Percentiles rank a stretch among this genome's conserved stretches.
Conservation (phyloP, 2,329 filamentous ascomycete genomes). For the Gaeumannomyces sp. region DNA sequence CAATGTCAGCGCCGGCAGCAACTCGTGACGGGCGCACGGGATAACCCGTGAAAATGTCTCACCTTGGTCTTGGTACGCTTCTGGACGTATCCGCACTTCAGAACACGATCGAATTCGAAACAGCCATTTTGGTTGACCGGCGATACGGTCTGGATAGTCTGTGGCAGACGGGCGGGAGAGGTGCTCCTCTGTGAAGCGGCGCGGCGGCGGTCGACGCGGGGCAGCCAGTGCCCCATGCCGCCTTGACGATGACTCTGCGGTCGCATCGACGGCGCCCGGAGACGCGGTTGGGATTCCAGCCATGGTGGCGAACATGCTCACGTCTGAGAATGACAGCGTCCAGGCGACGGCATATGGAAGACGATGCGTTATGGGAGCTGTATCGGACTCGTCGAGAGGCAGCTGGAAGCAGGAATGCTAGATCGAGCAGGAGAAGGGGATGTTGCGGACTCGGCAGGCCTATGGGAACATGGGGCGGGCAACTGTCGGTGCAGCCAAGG, state of each 20-base stretch:
- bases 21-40: background rate
- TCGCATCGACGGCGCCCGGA: background rate
- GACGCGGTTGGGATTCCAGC: background rate
- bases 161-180: slow-evolving; percentile 24
- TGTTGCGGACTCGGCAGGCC: background rate
- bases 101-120: slow-evolving; percentile 90
- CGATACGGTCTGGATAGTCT: slow-evolving; percentile 62
- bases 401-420: background rate
- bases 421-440: background rate
- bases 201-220: slow-evolving; percentile 3
- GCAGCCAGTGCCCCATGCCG: slow-evolving; percentile 4
- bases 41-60: slow-evolving; percentile 16
- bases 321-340: background rate
- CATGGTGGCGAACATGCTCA: background rate
- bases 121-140: slow-evolving; percentile 92
- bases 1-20: background rate
- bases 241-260: background rate
- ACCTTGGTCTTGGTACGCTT: slow-evolving; percentile 95
- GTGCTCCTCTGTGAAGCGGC: slow-evolving; percentile 14
- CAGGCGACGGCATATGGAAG: background rate
- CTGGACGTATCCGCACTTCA: slow-evolving; percentile 80
- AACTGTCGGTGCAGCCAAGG: background rate
- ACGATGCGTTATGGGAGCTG: background rate
- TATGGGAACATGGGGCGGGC: background rate
- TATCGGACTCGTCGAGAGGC: background rate